A percentile compares a stretch with the other conserved stretches of the same genome.
Conservation (phyloP, 129 eudicot species). For the Silybum marianum region DNA sequence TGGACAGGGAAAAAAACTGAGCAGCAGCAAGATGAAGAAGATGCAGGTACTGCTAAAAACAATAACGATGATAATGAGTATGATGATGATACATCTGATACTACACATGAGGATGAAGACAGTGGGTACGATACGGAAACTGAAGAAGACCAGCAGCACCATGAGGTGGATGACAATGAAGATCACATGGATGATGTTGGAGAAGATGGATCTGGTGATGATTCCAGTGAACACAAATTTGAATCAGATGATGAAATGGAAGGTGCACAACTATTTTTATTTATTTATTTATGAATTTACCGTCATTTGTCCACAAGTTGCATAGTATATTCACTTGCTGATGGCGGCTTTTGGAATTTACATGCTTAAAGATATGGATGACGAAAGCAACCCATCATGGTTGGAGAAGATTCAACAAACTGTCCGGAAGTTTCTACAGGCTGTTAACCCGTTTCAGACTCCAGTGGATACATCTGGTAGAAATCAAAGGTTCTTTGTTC, state of each 20-base stretch:
- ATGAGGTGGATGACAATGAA: constrained; percentile 59
- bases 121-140: constrained; percentile 71
- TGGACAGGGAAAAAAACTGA: constrained; percentile 90
- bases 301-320: constrained; percentile 1
- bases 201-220: constrained; percentile 47
- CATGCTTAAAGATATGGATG: constrained; percentile 50
- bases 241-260: constrained; percentile 76
- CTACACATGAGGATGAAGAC: constrained; percentile 60
- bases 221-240: constrained; percentile 55
- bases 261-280: constrained; percentile 42
- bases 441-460: constrained; percentile 77
- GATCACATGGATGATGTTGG: constrained; percentile 45
- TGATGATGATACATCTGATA: constrained; percentile 55
- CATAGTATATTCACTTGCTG: not conserved
- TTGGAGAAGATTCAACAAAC: constrained; percentile 81
- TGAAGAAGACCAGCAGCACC: constrained; percentile 57
- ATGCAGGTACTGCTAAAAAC: constrained; percentile 23
- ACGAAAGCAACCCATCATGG: constrained; percentile 76
- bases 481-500: constrained; percentile 12
- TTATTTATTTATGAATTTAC: not conserved
- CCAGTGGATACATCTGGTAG: constrained; percentile 90
- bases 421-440: constrained; percentile 61
- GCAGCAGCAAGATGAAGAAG: constrained; percentile 41
- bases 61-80: constrained; percentile 33
- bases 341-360: constrained; percentile 3